A percentile compares a stretch with the other conserved stretches of the same genome.
Conservation (phyloP, 345 rosid genomes). For the Toxicodendron radicans region DNA sequence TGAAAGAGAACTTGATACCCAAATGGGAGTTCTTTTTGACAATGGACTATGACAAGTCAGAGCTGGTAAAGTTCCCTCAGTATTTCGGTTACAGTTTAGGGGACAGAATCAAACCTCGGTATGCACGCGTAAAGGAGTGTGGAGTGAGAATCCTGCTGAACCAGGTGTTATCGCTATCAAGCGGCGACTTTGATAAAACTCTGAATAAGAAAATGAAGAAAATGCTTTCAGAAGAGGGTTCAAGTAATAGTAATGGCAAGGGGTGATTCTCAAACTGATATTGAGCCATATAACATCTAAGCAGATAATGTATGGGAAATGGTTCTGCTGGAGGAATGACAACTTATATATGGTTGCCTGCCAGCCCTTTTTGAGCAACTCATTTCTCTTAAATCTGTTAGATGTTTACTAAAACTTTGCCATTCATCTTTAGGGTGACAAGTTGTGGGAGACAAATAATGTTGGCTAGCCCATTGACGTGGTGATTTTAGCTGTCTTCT, state of each 20-base stretch:
- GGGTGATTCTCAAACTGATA: not conserved
- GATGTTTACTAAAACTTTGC: not conserved
- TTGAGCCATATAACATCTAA: too few relatives aligned
- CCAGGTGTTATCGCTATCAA: slow-evolving; percentile 68
- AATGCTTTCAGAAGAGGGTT: slow-evolving; percentile 26
- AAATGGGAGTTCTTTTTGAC: slow-evolving; percentile 94
- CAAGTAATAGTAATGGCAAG: not conserved
- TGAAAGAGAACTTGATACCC: slow-evolving; percentile 65
- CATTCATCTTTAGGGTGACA: not conserved
- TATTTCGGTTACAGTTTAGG: slow-evolving; percentile 87
- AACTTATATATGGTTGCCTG: not conserved
- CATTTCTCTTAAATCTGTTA: too few relatives aligned
- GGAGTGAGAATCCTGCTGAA: slow-evolving; percentile 69
- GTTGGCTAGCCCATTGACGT: not conserved
- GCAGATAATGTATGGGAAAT: not conserved
- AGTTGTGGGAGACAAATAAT: not conserved
- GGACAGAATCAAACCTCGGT: slow-evolving; percentile 82
- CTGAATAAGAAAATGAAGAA: slow-evolving; percentile 63
- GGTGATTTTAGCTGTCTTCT: not conserved
- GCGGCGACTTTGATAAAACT: slow-evolving; percentile 50
- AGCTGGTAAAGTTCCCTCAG: slow-evolving; percentile 85
- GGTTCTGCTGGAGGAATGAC: not conserved
- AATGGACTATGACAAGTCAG: slow-evolving; percentile 72
- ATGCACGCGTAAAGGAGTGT: slow-evolving; percentile 57
- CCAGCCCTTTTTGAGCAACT: not conserved